Evolutionary conservation across 164 flowering plant genomes (phyloP).

Genomic region (Echeveria elegans): DNA sequence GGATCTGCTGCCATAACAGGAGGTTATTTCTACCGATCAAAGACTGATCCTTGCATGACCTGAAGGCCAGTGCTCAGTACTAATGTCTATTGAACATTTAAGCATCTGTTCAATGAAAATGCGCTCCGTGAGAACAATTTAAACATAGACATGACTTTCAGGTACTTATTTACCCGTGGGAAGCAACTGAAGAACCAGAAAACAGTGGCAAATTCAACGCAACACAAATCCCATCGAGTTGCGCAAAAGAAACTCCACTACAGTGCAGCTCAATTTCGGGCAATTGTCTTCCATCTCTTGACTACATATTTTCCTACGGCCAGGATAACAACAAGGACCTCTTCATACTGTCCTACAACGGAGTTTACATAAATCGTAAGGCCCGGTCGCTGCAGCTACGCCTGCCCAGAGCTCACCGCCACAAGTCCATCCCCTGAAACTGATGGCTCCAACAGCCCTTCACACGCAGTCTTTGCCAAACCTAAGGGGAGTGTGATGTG

Average conservation of each 20-base stretch:
- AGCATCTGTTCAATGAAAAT: background rate
- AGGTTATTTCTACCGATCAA: constrained; percentile 36
- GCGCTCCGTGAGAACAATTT: background rate
- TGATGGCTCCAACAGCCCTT: background rate
- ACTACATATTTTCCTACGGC: constrained; percentile 37
- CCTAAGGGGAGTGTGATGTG: background rate
- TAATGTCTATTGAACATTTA: background rate
- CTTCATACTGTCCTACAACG: constrained; percentile 30
- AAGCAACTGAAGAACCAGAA: constrained; percentile 37
- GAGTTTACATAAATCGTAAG: constrained; percentile 33
- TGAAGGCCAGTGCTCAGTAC: constrained; percentile 24
- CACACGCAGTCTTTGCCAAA: background rate
- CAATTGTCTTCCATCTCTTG: constrained; percentile 27
- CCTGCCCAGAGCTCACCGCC: constrained; percentile 21
- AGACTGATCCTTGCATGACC: background rate
- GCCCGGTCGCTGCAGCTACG: constrained; percentile 35
- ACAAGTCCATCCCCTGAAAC: background rate
- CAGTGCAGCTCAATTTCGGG: constrained; percentile 24
- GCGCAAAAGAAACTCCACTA: constrained; percentile 42
- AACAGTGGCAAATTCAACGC: constrained; percentile 38
- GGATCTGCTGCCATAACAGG: constrained; percentile 51
- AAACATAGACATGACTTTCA: constrained; percentile 15
- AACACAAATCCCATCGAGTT: constrained; percentile 23
- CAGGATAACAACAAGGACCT: constrained; percentile 38
- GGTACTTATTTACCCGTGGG: constrained; percentile 45